Evolutionary conservation across 345 rosid genomes (phyloP).

Genomic region (Eucalyptus grandis): DNA sequence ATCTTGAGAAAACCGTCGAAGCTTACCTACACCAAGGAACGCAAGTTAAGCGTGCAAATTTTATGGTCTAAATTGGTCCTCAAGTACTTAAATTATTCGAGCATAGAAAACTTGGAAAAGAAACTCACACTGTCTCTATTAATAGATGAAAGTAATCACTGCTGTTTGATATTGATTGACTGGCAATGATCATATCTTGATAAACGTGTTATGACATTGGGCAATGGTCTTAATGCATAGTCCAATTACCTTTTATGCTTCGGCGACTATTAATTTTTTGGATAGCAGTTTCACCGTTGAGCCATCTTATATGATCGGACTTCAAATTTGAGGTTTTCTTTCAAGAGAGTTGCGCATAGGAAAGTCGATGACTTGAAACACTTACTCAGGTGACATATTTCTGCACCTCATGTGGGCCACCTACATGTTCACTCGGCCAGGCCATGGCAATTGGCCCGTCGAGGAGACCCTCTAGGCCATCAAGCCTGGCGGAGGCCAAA

Average conservation of each 20-base stretch:
- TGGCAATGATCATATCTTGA: neutral
- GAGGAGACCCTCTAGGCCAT: neutral
- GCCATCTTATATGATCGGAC: no score
- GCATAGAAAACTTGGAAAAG: neutral
- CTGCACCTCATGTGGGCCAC: conserved; percentile 6
- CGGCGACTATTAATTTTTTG: no score
- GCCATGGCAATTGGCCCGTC: neutral
- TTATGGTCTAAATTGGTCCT: neutral
- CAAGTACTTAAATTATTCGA: no score
- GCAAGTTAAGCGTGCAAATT: no score
- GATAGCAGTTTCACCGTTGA: no score
- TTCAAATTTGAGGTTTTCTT: neutral
- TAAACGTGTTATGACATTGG: neutral
- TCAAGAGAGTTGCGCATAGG: neutral
- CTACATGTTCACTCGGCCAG: neutral
- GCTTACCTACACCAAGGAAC: neutral
- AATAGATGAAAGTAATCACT: neutral
- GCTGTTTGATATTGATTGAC: neutral
- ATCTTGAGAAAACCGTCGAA: neutral
- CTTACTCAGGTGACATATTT: neutral
- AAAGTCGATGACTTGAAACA: neutral
- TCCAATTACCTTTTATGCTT: no score
- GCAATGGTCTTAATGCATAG: neutral
- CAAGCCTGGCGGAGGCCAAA: neutral
- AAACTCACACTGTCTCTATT: neutral